Base-by-base conservation (phyloP, 202 grass and related monocot genomes). In the Schoenoplectus tabernaemontani region DNA sequence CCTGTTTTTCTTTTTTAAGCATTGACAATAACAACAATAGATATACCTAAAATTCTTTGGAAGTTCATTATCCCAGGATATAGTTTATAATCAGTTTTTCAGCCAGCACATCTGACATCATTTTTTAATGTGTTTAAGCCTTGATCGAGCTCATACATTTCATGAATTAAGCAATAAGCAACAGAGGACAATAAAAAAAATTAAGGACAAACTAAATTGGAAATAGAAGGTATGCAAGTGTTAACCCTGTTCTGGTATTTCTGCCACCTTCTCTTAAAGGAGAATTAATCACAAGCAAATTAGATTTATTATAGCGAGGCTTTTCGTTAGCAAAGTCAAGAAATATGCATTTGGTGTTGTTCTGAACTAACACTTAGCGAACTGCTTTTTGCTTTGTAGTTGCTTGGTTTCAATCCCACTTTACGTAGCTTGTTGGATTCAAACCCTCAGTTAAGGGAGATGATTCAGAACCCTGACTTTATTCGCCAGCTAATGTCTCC, bases 381-480 rank as follows among this genome's bases (percentile, higher is more conserved):
- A 54, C 44, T 73, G 30, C 16, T 56, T 53, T 76, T 59, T 87
- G 33, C 65, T 67, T 50, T 26, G 28, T 63, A 96, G 93, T 81
- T 96, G 80, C 86, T 93, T 78, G 92, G 77, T 81, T 89, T 87
- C 77, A 96, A 87, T 19, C 88, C 90, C 36, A 87, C 83, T 84
- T 59, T 88, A 47, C 90, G 90, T 61, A 86, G 82, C 83, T 64
- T 97, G 63, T 59, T 93, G 66, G 93, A 97, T 75, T 89, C 90
- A 62, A 93, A 93, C 47, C 79, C 78, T 87, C 90, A 97, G 77
- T 72, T 97, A 83, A 91, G 90, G 85, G 88, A 96, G 71, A 87
- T 96, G 88, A 71, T 96, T 65, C 93, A 93, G 77, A 92, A 91
- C 82, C 93, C 90, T 70, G 88, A 93, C 77, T 91, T 97, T 87